Evolutionary conservation across 768 basidiomycete genomes (phyloP), one percentile per base, ranked within the genome.

Genomic region (Russula lepida): DNA sequence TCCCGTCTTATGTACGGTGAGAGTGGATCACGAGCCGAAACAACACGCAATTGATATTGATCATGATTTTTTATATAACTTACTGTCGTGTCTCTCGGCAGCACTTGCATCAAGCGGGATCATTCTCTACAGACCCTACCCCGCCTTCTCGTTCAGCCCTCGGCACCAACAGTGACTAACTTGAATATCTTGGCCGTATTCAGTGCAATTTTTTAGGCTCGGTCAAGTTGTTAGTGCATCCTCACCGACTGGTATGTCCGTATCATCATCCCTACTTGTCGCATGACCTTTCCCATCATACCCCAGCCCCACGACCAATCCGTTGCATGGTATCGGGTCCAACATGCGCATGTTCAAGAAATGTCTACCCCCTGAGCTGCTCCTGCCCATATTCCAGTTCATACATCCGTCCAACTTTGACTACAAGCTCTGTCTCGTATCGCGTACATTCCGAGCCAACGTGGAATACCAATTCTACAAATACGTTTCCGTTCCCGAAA

Each of bases 401-500:
- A 43, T 58, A 9, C 54, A 43, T 6, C 61, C 55, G 37, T 46
- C 21, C 52, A 21, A 49, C 32, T 57, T 60, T 9, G 12, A 63
- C 47, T 62, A 63, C 32, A 2, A 8, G 2, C 35, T 63, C 11
- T 33, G 30, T 27, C 52, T 64, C 33, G 47, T 64, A 3, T 64
- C 64, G 8, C 60, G 27, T 6, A 25, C 56, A 0, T 64, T 63
- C 55, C 39, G 61, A 7, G 23, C 33, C 15, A 37, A 64, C 23
- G 52, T 54, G 3, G 64, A 64, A 6, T 39, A 13, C 6, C 56
- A 63, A 1, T 54, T 64, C 23, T 64, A 64, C 27, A 57, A 51
- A 25, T 63, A 57, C 25, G 41, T 64, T 17, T 51, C 48, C 17
- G 46, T 64, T 0, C 56, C 61, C n/a, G 61, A 63, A n/a, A 57